A percentile compares a stretch with the other conserved stretches of the same genome.
Conservation (phyloP, 805 yeast genomes). For the Wickerhamiella siamensis region DNA sequence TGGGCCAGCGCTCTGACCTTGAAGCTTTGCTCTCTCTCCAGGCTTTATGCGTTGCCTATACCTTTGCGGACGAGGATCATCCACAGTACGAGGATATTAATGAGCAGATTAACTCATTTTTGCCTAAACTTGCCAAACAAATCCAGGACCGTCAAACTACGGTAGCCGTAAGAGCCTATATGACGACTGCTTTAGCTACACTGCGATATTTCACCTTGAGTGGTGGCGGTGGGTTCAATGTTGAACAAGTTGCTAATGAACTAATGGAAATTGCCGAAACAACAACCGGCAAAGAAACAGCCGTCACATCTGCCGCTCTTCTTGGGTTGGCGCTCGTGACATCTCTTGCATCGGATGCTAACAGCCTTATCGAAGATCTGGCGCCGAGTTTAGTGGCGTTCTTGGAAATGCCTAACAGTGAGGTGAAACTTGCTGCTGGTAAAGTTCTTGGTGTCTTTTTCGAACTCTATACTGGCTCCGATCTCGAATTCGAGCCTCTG, state of each 20-base stretch:
- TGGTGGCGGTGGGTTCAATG: constrained; percentile 26
- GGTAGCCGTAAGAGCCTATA: constrained; percentile 15
- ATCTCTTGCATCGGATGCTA: constrained; percentile 17
- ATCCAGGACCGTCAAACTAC: constrained; percentile 2
- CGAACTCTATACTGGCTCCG: constrained; percentile 31
- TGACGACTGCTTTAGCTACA: constrained; percentile 19
- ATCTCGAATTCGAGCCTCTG: constrained; percentile 27
- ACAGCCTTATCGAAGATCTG: constrained; percentile 25
- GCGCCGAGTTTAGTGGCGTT: constrained; percentile 30
- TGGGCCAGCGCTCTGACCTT: constrained; percentile 19
- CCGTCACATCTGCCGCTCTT: constrained; percentile 18
- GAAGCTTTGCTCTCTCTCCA: constrained; percentile 22
- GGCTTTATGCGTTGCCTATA: constrained; percentile 18
- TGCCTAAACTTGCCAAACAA: constrained; percentile 10
- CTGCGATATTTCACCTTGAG: constrained; percentile 20
- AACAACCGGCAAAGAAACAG: constrained; percentile 12
- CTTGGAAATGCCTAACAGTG: constrained; percentile 32
- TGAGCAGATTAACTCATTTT: constrained; percentile 10
- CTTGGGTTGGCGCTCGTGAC: constrained; percentile 21
- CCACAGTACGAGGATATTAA: constrained; percentile 13
- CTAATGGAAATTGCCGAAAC: constrained; percentile 20
- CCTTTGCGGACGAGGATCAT: constrained; percentile 18
- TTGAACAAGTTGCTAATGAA: constrained; percentile 17
- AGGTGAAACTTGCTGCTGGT: constrained; percentile 41
- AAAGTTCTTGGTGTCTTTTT: constrained; percentile 41